A percentile compares a stretch with the other conserved stretches of the same genome.
These are phyloP conservation scores for Marchantia paleacea DNA, from an alignment of 225 moss, liverwort and hornwort genomes.

Conservation along the genomic window DNA sequence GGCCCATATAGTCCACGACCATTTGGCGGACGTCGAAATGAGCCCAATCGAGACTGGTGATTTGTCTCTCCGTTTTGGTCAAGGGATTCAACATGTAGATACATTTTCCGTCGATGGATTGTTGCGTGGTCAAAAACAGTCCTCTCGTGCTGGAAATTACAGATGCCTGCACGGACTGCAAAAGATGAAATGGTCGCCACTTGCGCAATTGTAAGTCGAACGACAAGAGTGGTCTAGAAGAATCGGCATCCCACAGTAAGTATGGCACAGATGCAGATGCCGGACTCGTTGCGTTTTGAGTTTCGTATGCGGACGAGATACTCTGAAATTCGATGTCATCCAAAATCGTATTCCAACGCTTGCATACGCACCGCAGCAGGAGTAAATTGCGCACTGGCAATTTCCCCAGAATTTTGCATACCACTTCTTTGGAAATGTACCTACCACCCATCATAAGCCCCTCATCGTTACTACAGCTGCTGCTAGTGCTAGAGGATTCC, in stretches of 20 bases:
- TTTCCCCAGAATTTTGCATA: conserved; percentile 13
- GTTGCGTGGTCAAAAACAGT: neutral
- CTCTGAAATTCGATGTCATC: conserved; percentile 18
- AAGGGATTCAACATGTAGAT: neutral
- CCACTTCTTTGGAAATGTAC: conserved; percentile 17
- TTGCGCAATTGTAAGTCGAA: conserved; percentile 2
- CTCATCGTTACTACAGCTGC: neutral
- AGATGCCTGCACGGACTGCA: neutral
- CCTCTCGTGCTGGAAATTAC: conserved; percentile 1
- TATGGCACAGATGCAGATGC: neutral
- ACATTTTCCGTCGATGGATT: neutral
- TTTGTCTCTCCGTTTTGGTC: conserved; percentile 7
- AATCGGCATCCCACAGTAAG: conserved; percentile 10
- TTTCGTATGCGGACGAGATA: neutral
- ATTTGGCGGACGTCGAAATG: conserved; percentile 10
- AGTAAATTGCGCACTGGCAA: conserved; percentile 19
- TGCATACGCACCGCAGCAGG: conserved; percentile 5
- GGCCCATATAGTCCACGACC: conserved; percentile 3
- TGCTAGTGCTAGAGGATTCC: conserved; percentile 5
- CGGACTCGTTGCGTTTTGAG: neutral
- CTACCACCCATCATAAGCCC: conserved; percentile 19
- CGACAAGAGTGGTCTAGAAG: conserved; percentile 2
- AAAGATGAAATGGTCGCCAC: conserved; percentile 10
- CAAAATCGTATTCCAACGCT: conserved; percentile 16
- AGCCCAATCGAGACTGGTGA: neutral